phyloP scores from a whole-genome alignment of 768 basidiomycete genomes.

The Russula vinacea region DNA sequence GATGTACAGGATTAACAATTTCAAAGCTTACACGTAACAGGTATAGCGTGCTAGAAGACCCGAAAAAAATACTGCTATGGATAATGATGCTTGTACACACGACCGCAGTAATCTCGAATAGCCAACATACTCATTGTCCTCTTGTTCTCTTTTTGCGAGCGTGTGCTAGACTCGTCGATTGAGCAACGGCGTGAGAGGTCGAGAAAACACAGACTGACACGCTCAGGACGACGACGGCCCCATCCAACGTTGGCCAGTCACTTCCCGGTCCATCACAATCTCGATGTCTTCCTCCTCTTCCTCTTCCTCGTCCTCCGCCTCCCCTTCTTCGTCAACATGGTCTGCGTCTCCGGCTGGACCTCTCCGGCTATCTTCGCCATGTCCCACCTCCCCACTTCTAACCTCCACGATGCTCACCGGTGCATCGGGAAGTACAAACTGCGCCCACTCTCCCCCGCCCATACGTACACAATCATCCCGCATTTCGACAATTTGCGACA shows the following conservation, averaged over 20 bases:
- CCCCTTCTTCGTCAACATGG: slow-evolving; percentile 38
- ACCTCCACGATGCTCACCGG: slow-evolving; percentile 45
- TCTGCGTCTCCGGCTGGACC: slow-evolving; percentile 12
- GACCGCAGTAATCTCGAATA: neutral
- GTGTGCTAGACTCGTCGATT: neutral
- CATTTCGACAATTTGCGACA: slow-evolving; percentile 73
- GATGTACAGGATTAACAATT: neutral
- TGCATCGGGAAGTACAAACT: slow-evolving; percentile 63
- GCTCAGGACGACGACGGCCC: slow-evolving; percentile 16
- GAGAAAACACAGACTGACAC: neutral
- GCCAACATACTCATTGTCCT: neutral
- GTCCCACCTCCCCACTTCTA: neutral
- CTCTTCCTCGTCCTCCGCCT: slow-evolving; percentile 51
- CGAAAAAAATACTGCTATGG: slow-evolving; percentile 16
- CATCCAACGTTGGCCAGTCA: slow-evolving; percentile 31
- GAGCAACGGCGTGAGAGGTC: neutral
- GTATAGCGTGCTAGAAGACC: slow-evolving; percentile 16
- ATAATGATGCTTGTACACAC: slow-evolving; percentile 31
- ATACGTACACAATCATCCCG: slow-evolving; percentile 64
- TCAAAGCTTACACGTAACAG: slow-evolving; percentile 15
- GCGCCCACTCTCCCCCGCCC: slow-evolving; percentile 54
- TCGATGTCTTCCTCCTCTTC: slow-evolving; percentile 76
- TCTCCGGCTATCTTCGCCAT: neutral
- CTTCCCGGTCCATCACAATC: slow-evolving; percentile 59
- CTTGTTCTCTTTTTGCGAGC: neutral